Evolutionary conservation across 352 stramenopile species (phyloP).

Genomic region (Phytophthora pinifolia): DNA sequence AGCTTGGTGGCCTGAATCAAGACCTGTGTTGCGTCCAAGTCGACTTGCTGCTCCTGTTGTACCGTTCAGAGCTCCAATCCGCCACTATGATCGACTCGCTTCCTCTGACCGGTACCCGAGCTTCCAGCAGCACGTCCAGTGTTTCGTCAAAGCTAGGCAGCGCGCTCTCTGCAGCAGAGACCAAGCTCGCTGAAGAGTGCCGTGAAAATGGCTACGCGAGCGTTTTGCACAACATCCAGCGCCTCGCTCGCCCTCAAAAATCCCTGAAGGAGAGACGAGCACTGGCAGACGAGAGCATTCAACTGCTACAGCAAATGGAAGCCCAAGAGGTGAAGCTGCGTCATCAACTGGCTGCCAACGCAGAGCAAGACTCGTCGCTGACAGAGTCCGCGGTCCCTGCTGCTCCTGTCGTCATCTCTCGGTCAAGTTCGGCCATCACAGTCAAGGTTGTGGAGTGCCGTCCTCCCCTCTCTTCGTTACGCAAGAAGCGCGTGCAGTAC

Average conservation of each 20-base stretch:
- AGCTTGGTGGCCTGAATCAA: constrained; percentile 50
- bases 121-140: background rate
- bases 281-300: constrained; percentile 44
- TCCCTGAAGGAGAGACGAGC: constrained; percentile 17
- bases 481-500: constrained; percentile 44
- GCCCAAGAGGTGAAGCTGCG: constrained; percentile 47
- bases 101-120: constrained; percentile 14
- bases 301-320: constrained; percentile 40
- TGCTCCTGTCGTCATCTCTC: constrained; percentile 50
- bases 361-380: background rate
- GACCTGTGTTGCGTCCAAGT: constrained; percentile 62
- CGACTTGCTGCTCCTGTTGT: constrained; percentile 51
- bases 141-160: background rate
- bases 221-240: constrained; percentile 47
- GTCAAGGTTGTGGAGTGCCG: constrained; percentile 47
- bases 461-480: constrained; percentile 23
- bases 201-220: constrained; percentile 54
- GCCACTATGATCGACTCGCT: constrained; percentile 32
- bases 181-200: constrained; percentile 44
- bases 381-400: constrained; percentile 24
- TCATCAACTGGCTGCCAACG: constrained; percentile 1
- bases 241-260: constrained; percentile 25
- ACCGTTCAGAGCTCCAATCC: constrained; percentile 56
- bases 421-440: constrained; percentile 55
- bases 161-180: constrained; percentile 21